Base-by-base conservation (phyloP, 768 basidiomycete species). In the Rhizopogon vesiculosus region DNA sequence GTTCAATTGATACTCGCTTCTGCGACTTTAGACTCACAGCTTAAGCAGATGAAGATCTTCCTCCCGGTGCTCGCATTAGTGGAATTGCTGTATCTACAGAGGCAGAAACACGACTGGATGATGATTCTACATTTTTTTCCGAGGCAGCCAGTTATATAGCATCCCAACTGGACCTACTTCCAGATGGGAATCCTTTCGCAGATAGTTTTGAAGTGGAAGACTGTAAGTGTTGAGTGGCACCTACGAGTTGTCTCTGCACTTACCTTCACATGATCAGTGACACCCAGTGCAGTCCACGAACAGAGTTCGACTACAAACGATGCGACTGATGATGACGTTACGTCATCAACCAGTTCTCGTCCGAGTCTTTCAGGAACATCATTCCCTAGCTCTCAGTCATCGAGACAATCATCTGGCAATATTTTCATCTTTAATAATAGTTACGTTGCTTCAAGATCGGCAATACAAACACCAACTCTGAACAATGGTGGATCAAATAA, bases 51-150 rank as follows among this genome's bases (percentile, higher is more conserved):
- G 2, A 29, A 5, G 5, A 56, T 18, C 2, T 50, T 1, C 58
- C 57, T n/a, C 19, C 35, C 0, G 35, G 31, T 2, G 35, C 46
- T 5, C 4, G 4, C 0, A n/a, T 62, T 31, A 1, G 1, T 0
- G 61, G 57, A 3, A 50, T 62, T 45, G 53, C 43, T 9, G 16
- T 61, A 25, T 12, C 15, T 13, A 7, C 48, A 56, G 12, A 2
- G 25, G 3, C 25, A 25, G 54, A 42, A 18, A 45, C 54, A 15
- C 6, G 5, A 8, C 28, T 61, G 18, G 55, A 59, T 19, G 60
- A 61, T 25, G 25, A 2, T 12, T 9, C 35, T 5, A 48, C 48
- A 28, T 45, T 45, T 3, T 12, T 59, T 12, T 2, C 28, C 1
- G 55, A 46, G n/a, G 61, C 46, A 0, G 29, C 48, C 2, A 45